Base-by-base conservation (phyloP, 176 grass and related monocot species). In the Ananas comosus region DNA sequence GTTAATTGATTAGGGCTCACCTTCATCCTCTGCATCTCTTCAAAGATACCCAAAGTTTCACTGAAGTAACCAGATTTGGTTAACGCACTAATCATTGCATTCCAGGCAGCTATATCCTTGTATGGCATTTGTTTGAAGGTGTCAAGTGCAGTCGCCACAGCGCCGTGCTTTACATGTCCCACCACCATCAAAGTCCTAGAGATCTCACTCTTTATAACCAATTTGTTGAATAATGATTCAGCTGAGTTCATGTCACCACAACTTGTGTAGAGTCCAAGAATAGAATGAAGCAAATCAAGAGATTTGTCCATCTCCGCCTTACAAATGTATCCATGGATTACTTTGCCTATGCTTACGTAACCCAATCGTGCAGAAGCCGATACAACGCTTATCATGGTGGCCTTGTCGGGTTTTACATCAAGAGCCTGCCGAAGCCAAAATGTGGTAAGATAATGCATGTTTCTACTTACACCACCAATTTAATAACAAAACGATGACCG, bases 101-200 rank as follows among this genome's bases (percentile, higher is more conserved):
- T 63, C 58, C 58, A 63, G 18, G 58, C 58, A 63, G 58, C 58
- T 63, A 63, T 11, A 63, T 63, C 58, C n/a, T 63, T 63, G 58
- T 24, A 23, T 16, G 58, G 58, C 58, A 63, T 63, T 23, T 24
- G 58, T 21, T 12, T 63, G 17, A 63, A 63, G 19, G 2, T 63
- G 24, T 24, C 58, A 10, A 63, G 58, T 63, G 58, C 58, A 24
- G 19, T 23, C 23, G 18, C 23, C 23, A 22, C 12, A 24, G 18
- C 18, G 18, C 58, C 58, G 24, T 23, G 17, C 2, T 24, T 63
- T 11, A 63, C 58, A 63, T 63, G 23, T 24, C 58, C 58, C 18
- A 63, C 58, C 58, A 63, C 23, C 19, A 63, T 63, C 23, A 63
- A 24, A 63, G 58, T 63, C 58, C n/a, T 21, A 3, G 58, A 63